A percentile compares a stretch with the other conserved stretches of the same genome.
Conservation (phyloP, 2,329 filamentous ascomycete species). For the Geosmithia putterillii region DNA sequence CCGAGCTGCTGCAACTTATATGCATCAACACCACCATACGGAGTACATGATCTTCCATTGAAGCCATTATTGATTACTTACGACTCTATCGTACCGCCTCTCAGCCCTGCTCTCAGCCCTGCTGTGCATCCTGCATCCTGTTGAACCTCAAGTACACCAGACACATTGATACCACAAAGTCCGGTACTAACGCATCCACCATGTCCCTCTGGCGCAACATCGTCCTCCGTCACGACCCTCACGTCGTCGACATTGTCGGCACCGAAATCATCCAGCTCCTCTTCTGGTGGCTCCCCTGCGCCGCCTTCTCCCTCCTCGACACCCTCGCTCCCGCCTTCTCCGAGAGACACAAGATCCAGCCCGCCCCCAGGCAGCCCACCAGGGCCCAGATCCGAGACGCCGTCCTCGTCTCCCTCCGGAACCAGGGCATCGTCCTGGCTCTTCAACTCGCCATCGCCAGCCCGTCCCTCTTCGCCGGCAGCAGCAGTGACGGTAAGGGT, state of each 20-base stretch:
- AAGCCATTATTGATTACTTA: too few relatives aligned
- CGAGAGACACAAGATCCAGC: constrained; percentile 40
- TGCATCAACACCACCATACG: too few relatives aligned
- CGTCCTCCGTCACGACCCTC: constrained; percentile 12
- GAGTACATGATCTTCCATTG: too few relatives aligned
- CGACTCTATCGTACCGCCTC: too few relatives aligned
- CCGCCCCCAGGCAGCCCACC: constrained; percentile 34
- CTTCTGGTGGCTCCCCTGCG: constrained; percentile 32
- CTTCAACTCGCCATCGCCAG: constrained; percentile 14
- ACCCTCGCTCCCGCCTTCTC: constrained; percentile 32
- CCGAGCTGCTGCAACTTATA: neutral
- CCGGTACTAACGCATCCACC: too few relatives aligned
- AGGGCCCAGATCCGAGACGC: constrained; percentile 29
- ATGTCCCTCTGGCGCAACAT: constrained; percentile 10
- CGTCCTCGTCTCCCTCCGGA: constrained; percentile 28
- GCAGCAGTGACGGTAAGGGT: too few relatives aligned
- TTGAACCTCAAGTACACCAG: neutral
- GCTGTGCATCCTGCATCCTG: too few relatives aligned
- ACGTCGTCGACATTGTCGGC: constrained; percentile 26
- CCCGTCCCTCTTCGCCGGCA: constrained; percentile 5
- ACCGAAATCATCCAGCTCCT: constrained; percentile 24
- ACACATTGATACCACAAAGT: neutral
- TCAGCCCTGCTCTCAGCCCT: too few relatives aligned
- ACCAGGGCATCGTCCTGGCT: constrained; percentile 28
- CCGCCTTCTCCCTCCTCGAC: constrained; percentile 29